Base-by-base conservation (phyloP, 139 green algal genomes). In the Micractinium conductrix region DNA sequence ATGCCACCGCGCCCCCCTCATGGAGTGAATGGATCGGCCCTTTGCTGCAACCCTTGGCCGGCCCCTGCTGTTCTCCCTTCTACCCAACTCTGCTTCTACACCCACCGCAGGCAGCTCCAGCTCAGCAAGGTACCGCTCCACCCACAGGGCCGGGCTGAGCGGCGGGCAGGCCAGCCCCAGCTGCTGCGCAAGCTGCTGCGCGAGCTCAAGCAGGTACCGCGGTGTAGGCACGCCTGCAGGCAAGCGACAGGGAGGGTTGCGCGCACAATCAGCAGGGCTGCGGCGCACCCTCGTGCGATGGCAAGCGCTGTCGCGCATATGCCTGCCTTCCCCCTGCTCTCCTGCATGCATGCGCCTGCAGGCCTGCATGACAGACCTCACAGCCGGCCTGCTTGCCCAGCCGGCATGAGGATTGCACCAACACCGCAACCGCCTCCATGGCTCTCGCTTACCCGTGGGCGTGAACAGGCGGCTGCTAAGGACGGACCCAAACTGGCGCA, bases 161-260 rank as follows among this genome's bases (percentile, higher is more conserved):
- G 80, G 79, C 4, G 81, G 72, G 38, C 44, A 71, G 30, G 33
- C n/a, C 67, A 87, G 24, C 6, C 73, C 72, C 74, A 89, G 38
- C 44, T 48, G 26, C 37, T 70, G 48, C n/a, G 72, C 81, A 26
- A 85, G n/a, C 19, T 72, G 19, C n/a, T 9, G 43, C 0, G 81
- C 62, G 28, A 50, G 6, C 4, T 67, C 10, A 42, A 43, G 53
- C 53, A 89, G 62, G 28, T 35, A 71, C 4, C 8, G 17, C 4
- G 81, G 74, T 4, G 70, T 40, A 33, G 65, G 81, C 53, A 88
- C 84, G 87, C 93, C 86, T 89, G 86, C 55, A 81, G 38, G 16
- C 43, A 6, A 24, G 35, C 8, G 55, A 10, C 35, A 72, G 53
- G 55, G 22, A 30, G 53, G 8, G 19, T 30, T 62, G 53, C 8